Evolutionary conservation across 192 early-diverging fungal species (phyloP).

Genomic region (Backusella westeae): DNA sequence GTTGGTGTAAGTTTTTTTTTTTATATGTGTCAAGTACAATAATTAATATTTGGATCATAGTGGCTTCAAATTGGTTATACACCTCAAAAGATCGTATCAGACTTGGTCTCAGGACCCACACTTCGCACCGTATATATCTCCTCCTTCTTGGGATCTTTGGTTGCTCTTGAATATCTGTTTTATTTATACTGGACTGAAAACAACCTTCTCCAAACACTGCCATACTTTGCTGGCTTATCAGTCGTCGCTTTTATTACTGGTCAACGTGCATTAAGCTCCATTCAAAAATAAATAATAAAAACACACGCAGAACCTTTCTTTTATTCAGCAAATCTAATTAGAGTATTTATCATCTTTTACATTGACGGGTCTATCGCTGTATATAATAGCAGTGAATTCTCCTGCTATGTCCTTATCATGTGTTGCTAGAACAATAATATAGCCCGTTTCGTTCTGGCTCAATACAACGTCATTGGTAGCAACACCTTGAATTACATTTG

Average conservation of each 20-base stretch:
- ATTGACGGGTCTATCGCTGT: constrained; percentile 49
- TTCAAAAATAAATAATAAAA: constrained; percentile 31
- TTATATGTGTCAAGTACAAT: neutral
- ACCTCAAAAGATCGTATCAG: constrained; percentile 23
- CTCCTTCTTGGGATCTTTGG: constrained; percentile 45
- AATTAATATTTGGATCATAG: constrained; percentile 22
- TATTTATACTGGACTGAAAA: constrained; percentile 51
- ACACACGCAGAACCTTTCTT: neutral
- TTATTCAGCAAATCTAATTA: neutral
- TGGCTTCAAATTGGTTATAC: constrained; percentile 45
- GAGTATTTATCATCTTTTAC: constrained; percentile 22
- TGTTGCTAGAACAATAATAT: constrained; percentile 51
- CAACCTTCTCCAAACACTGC: constrained; percentile 49
- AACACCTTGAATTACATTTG: constrained; percentile 51
- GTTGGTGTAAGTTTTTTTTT: constrained; percentile 35
- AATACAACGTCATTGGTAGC: constrained; percentile 46
- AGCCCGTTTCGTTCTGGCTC: constrained; percentile 47
- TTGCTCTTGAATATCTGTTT: constrained; percentile 44
- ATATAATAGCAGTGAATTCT: constrained; percentile 44
- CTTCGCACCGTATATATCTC: constrained; percentile 21
- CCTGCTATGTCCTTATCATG: constrained; percentile 44
- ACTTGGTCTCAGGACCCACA: neutral
- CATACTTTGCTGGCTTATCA: constrained; percentile 37
- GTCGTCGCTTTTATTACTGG: constrained; percentile 42
- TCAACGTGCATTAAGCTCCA: constrained; percentile 41